Evolutionary conservation across 345 rosid genomes (phyloP).

Genomic region (Corchorus capsularis): DNA sequence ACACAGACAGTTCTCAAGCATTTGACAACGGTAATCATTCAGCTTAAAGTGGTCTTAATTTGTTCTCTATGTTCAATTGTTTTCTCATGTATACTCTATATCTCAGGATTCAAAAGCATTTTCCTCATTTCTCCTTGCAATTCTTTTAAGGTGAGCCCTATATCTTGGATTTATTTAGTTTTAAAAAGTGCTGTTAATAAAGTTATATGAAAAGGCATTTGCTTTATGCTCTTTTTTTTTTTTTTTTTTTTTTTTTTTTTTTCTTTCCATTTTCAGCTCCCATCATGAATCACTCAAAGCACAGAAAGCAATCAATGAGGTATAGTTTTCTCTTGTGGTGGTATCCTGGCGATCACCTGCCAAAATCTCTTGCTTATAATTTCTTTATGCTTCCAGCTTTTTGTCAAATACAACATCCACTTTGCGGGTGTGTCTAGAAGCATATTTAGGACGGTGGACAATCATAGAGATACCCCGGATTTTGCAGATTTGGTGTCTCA

Average conservation of each 20-base stretch:
- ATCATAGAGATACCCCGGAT: slow-evolving; percentile 61
- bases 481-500: slow-evolving; percentile 81
- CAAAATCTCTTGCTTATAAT: slow-evolving; percentile 7
- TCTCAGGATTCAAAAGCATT: slow-evolving; percentile 85
- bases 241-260: slow-evolving; percentile 16
- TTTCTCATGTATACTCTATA: slow-evolving; percentile 39
- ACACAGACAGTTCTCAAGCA: slow-evolving; percentile 94
- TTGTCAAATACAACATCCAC: slow-evolving; percentile 96
- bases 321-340: slow-evolving; percentile 31
- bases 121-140: slow-evolving; percentile 74
- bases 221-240: slow-evolving; percentile 9
- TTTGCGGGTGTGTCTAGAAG: slow-evolving; percentile 86
- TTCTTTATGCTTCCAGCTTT: slow-evolving; percentile 62
- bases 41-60: slow-evolving; percentile 25
- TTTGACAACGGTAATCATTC: slow-evolving; percentile 72
- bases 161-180: slow-evolving; percentile 8
- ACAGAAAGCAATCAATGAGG: slow-evolving; percentile 95
- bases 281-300: slow-evolving; percentile 93
- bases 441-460: slow-evolving; percentile 63
- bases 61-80: slow-evolving; percentile 15
- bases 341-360: slow-evolving; percentile 9
- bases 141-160: slow-evolving; percentile 76
- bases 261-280: slow-evolving; percentile 56
- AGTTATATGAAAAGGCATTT: not conserved
- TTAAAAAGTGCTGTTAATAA: not conserved